Evolutionary conservation across 78 protist genomes (phyloP).

Genomic region (Dictyostelium purpureum): DNA sequence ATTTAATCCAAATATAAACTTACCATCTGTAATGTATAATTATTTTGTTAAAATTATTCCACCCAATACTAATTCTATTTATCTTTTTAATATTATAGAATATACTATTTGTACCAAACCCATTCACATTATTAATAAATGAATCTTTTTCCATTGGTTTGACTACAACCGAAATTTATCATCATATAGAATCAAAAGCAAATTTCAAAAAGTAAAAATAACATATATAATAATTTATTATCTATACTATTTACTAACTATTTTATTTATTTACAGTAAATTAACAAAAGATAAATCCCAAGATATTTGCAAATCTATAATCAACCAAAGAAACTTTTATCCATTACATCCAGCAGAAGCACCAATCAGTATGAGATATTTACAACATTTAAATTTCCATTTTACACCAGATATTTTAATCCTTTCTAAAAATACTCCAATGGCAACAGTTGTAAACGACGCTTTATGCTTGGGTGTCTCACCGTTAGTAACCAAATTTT

Average conservation of each 20-base stretch:
- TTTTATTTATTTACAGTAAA: not conserved
- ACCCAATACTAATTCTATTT: not conserved
- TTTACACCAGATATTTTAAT: conserved; percentile 58
- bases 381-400: conserved; percentile 5
- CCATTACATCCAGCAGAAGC: conserved; percentile 61
- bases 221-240: not conserved
- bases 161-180: not conserved
- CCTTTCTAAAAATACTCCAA: not conserved
- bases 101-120: conserved; percentile 55
- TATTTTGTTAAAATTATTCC: too few relatives aligned
- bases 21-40: not conserved
- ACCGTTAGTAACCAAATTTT: not conserved
- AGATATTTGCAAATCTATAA: conserved; percentile 34
- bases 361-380: conserved; percentile 10
- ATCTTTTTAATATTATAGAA: not conserved
- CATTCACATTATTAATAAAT: conserved; percentile 38
- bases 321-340: conserved; percentile 48
- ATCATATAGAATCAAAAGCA: not conserved
- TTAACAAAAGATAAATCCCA: not conserved
- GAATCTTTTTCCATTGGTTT: conserved; percentile 53
- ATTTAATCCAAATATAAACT: not conserved
- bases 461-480: conserved; percentile 28
- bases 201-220: not conserved
- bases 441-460: not conserved
- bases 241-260: not conserved